phyloP scores from a whole-genome alignment of 192 early-diverging fungal genomes.

The Paraglomus brasilianum region DNA sequence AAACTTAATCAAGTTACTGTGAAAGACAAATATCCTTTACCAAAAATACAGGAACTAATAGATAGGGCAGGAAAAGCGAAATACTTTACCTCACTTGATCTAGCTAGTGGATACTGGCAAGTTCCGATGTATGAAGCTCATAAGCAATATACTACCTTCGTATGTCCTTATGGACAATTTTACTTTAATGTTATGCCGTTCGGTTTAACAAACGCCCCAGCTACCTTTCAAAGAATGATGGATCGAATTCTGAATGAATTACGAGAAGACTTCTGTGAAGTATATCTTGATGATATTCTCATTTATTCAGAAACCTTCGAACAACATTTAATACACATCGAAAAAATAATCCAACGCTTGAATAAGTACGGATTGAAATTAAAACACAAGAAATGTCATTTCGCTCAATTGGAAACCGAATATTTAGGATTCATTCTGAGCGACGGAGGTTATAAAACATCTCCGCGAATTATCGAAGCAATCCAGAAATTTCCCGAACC shows the following conservation, averaged over 20 bases:
- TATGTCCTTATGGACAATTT: constrained; percentile 31
- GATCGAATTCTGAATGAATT: constrained; percentile 36
- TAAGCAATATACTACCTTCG: constrained; percentile 38
- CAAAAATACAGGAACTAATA: constrained; percentile 41
- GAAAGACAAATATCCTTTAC: constrained; percentile 43
- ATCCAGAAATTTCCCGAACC: constrained; percentile 7
- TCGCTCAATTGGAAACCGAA: background rate
- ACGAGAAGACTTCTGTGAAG: constrained; percentile 28
- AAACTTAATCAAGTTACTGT: constrained; percentile 48
- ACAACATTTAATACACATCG: constrained; percentile 10
- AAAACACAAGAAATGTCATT: constrained; percentile 11
- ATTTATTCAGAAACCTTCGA: constrained; percentile 43
- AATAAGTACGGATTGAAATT: background rate
- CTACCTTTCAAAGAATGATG: constrained; percentile 42
- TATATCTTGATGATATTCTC: constrained; percentile 51
- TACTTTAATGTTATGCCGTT: constrained; percentile 44
- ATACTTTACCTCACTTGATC: constrained; percentile 34
- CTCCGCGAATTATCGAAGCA: constrained; percentile 3
- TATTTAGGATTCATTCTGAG: constrained; percentile 23
- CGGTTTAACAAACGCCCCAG: constrained; percentile 40
- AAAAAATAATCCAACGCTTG: background rate
- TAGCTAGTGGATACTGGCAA: constrained; percentile 30
- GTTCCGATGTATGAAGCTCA: background rate
- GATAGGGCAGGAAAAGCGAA: constrained; percentile 25
- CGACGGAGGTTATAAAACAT: background rate